Percentiles rank a stretch among this genome's conserved stretches.
Conservation (phyloP, 495 filamentous ascomycete genomes). For the Thozetella sp. region DNA sequence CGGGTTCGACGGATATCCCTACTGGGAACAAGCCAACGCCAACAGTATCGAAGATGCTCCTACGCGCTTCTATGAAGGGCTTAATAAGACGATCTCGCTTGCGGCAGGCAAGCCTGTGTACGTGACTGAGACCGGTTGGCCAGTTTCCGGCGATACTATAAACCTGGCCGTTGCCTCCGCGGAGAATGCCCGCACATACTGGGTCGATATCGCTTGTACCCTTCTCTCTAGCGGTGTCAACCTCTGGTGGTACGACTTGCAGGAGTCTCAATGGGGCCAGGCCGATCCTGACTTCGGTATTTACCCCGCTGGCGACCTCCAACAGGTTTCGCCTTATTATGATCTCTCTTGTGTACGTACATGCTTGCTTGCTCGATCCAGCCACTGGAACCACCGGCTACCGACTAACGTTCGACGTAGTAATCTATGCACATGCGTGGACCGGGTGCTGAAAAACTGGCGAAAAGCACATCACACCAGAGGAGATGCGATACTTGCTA, state of each 20-base stretch:
- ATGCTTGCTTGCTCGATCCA: too few relatives aligned
- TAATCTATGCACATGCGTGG: too few relatives aligned
- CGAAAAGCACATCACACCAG: too few relatives aligned
- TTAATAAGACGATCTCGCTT: constrained; percentile 56
- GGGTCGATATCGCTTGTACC: constrained; percentile 71
- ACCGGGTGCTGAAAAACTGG: too few relatives aligned
- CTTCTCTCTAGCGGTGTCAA: constrained; percentile 61
- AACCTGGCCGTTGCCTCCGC: constrained; percentile 59
- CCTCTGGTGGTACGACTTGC: constrained; percentile 72
- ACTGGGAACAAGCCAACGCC: constrained; percentile 66
- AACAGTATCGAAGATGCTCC: constrained; percentile 64
- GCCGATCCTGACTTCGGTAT: constrained; percentile 69
- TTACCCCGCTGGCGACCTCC: constrained; percentile 30
- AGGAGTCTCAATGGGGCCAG: constrained; percentile 56
- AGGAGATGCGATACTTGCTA: too few relatives aligned
- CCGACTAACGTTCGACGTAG: too few relatives aligned
- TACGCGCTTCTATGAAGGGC: constrained; percentile 59
- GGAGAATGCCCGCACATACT: constrained; percentile 72
- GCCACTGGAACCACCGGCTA: too few relatives aligned
- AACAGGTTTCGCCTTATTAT: constrained; percentile 50
- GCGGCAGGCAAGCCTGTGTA: constrained; percentile 70
- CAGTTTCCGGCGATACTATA: constrained; percentile 59
- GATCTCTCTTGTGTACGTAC: constrained; percentile 51
- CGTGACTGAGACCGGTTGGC: constrained; percentile 87
- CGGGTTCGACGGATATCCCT: constrained; percentile 70